Percentiles rank a stretch among this genome's conserved stretches.
Conservation (phyloP, 495 filamentous ascomycete genomes). For the Podospora sp. region DNA sequence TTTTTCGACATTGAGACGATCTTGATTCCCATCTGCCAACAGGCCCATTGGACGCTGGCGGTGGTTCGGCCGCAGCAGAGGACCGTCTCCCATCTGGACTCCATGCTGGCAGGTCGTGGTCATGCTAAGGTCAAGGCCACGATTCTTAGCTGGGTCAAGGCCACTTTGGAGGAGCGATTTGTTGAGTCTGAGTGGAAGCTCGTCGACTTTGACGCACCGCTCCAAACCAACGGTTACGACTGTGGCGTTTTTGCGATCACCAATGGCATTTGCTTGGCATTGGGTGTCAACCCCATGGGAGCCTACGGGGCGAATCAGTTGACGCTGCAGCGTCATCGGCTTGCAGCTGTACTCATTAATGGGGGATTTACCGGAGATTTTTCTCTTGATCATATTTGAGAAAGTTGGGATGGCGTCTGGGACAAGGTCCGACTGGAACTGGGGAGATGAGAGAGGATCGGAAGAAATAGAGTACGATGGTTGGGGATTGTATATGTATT, state of each 20-base stretch:
- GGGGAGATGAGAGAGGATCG: too few relatives aligned
- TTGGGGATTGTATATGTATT: too few relatives aligned
- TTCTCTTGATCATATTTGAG: slow-evolving; percentile 35
- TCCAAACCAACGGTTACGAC: slow-evolving; percentile 72
- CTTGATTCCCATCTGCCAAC: slow-evolving; percentile 49
- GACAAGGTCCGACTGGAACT: too few relatives aligned
- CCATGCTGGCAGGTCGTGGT: slow-evolving; percentile 48
- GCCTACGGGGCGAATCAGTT: slow-evolving; percentile 61
- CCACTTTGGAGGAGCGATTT: slow-evolving; percentile 60
- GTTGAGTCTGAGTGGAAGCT: slow-evolving; percentile 64
- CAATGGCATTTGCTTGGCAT: slow-evolving; percentile 68
- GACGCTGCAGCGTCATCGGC: slow-evolving; percentile 58
- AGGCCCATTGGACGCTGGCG: slow-evolving; percentile 65
- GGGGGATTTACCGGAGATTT: slow-evolving; percentile 61
- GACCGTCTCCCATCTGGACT: slow-evolving; percentile 77
- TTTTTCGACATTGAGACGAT: slow-evolving; percentile 49
- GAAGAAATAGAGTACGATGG: too few relatives aligned
- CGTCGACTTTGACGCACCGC: slow-evolving; percentile 46
- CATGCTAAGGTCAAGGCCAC: slow-evolving; percentile 24
- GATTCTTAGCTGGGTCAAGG: slow-evolving; percentile 56
- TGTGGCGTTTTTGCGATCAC: slow-evolving; percentile 81
- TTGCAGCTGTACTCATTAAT: slow-evolving; percentile 71
- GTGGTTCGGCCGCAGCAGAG: slow-evolving; percentile 66
- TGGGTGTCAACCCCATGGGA: slow-evolving; percentile 61
- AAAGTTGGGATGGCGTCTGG: too few relatives aligned